Evolutionary conservation across 177 flowering plant species (phyloP), one percentile per base, ranked within the genome.

Genomic region (Vitis hybrid): DNA sequence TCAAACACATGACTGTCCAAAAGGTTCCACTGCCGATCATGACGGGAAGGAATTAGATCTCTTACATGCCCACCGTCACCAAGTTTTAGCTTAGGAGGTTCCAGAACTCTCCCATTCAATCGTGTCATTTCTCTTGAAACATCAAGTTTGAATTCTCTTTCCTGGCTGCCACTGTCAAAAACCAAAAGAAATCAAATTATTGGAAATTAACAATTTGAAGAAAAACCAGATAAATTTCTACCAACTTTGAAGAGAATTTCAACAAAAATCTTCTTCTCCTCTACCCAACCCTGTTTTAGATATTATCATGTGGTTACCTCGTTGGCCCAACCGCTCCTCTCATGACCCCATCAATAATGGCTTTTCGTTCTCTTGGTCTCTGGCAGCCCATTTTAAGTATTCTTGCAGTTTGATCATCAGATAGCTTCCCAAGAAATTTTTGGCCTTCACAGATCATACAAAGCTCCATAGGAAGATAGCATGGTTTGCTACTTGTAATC

Each of bases 391-490:
- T 87, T 72, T 90, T 88, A 45, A 94, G 88, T 29, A 94, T 86
- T 67, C 80, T 89, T 29, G 86, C 85, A 29, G 97, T 92, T 78
- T 94, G 98, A 71, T 92, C 97, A 82, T 94, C 97, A 1, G 94
- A 86, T n/a, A 94, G 90, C 81, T 91, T 94, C 48, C 97, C 95
- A 8, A 94, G 85, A 82, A 87, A 94, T 74, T 92, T 94, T 86
- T 94, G 98, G 16, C 98, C 97, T 79, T 94, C 98, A 74, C 97
- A 94, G 26, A 94, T 84, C 70, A 90, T 76, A 77, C 98, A 94
- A 64, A 94, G 93, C 86, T 94, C 98, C 97, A 92, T 92, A 33
- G 98, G 98, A 69, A 94, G 88, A 81, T 90, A 94, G 71, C 97
- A 94, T 16, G 97, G 97, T 68, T 86, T 94, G 74, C 94, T 89